Conservation (phyloP, 169 alveolate species). For the Besnoitia besnoiti region DNA sequence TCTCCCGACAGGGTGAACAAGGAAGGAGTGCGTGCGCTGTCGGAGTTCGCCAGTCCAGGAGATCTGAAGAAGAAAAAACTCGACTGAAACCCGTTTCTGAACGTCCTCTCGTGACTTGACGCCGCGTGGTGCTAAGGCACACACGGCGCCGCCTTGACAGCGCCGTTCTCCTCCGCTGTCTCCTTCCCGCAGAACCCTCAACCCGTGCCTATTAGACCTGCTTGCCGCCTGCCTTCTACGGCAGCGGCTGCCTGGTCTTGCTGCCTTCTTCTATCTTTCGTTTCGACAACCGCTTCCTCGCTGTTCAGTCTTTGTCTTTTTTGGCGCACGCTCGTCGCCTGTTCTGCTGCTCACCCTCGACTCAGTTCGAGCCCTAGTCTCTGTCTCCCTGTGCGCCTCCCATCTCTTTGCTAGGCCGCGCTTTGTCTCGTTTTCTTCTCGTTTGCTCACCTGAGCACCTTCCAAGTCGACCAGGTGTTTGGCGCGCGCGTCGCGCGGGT, state of each 20-base stretch:
- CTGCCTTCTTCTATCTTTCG: not conserved
- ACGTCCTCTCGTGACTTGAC: no score
- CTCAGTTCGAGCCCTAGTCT: not conserved
- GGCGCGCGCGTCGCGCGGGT: conserved; percentile 58
- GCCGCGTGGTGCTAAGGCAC: no score
- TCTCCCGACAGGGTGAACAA: not conserved
- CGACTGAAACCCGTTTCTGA: no score
- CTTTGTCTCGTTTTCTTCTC: not conserved
- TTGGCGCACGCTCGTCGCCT: no score
- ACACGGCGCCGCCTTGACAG: no score
- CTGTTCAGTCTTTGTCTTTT: no score
- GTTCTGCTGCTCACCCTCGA: no score
- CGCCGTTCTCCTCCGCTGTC: no score
- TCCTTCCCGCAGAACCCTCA: no score
- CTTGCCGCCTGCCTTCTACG: not conserved
- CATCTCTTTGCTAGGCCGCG: not conserved
- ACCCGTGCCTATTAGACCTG: no score
- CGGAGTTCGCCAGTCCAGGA: not conserved
- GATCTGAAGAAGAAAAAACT: not conserved
- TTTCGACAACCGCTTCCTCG: no score
- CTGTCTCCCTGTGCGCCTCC: not conserved
- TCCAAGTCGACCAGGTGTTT: conserved; percentile 20
- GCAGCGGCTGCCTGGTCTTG: not conserved
- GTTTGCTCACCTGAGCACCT: conserved; percentile 32
- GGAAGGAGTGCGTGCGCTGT: not conserved